phyloP scores from a whole-genome alignment of 345 rosid genomes.

The Populus ilicifolia region DNA sequence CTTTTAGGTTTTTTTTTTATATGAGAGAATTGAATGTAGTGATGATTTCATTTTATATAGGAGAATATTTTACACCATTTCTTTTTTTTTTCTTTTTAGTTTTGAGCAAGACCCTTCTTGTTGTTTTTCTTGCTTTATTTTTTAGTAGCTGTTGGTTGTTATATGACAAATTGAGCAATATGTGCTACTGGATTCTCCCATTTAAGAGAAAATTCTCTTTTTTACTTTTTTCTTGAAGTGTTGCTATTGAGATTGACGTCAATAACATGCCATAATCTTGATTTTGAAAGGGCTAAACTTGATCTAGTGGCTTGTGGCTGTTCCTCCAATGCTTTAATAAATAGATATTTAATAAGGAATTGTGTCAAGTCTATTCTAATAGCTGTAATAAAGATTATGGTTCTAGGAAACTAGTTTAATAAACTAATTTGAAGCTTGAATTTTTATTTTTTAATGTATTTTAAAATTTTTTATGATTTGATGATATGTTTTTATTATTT shows the following conservation, averaged over 20 bases:
- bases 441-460: too few relatives aligned
- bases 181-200: conserved; percentile 22
- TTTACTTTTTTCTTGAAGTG: conserved; percentile 18
- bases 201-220: conserved; percentile 7
- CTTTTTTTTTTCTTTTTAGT: background rate
- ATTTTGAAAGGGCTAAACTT: conserved; percentile 53
- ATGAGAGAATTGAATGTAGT: too few relatives aligned
- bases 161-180: conserved; percentile 17
- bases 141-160: background rate
- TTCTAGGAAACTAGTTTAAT: conserved; percentile 40
- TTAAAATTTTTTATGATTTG: too few relatives aligned
- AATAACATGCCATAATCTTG: conserved; percentile 60
- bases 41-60: too few relatives aligned
- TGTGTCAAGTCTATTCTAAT: conserved; percentile 28
- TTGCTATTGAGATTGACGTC: conserved; percentile 55
- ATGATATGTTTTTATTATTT: too few relatives aligned
- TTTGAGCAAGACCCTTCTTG: conserved; percentile 2
- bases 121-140: background rate
- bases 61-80: background rate
- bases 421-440: too few relatives aligned
- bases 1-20: too few relatives aligned
- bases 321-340: conserved; percentile 48
- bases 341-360: conserved; percentile 35
- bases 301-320: conserved; percentile 62
- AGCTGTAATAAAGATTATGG: conserved; percentile 23